phyloP scores from a whole-genome alignment of 1,284 basidiomycete species.

The Sanghuangporus weigelae region DNA sequence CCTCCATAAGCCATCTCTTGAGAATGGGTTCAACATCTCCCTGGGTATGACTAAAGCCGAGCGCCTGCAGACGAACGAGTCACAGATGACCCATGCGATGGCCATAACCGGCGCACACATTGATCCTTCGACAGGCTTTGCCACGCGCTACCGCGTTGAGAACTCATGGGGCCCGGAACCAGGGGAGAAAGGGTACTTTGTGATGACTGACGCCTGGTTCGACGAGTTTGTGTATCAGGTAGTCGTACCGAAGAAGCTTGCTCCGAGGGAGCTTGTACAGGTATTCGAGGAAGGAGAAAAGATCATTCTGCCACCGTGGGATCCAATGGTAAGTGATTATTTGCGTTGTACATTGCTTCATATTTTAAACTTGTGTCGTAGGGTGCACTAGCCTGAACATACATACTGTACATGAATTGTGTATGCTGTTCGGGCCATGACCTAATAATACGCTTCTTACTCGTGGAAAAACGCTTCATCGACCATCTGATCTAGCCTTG shows the following conservation, averaged over 20 bases:
- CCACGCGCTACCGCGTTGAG: slow-evolving; percentile 89
- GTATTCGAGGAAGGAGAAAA: slow-evolving; percentile 71
- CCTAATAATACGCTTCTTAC: too few species aligned
- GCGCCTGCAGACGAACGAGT: slow-evolving; percentile 77
- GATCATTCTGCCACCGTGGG: slow-evolving; percentile 77
- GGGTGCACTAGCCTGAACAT: not conserved
- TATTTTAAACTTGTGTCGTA: not conserved
- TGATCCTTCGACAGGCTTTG: slow-evolving; percentile 61
- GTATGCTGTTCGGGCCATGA: too few species aligned
- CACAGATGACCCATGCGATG: slow-evolving; percentile 90
- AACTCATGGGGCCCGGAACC: slow-evolving; percentile 87
- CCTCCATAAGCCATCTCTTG: slow-evolving; percentile 61
- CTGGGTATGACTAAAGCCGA: slow-evolving; percentile 75
- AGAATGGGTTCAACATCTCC: slow-evolving; percentile 52
- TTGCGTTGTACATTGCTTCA: not conserved
- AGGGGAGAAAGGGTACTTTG: slow-evolving; percentile 86
- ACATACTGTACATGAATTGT: too few species aligned
- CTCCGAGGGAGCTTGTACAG: slow-evolving; percentile 73
- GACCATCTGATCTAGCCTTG: too few species aligned
- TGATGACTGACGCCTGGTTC: slow-evolving; percentile 92
- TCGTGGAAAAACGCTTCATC: too few species aligned
- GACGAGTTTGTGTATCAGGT: slow-evolving; percentile 88
- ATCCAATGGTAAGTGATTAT: slow-evolving; percentile 66
- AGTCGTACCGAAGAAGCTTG: slow-evolving; percentile 76
- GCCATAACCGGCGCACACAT: slow-evolving; percentile 91